phyloP scores from a whole-genome alignment of 345 rosid species.

The Boechera divaricarpa region DNA sequence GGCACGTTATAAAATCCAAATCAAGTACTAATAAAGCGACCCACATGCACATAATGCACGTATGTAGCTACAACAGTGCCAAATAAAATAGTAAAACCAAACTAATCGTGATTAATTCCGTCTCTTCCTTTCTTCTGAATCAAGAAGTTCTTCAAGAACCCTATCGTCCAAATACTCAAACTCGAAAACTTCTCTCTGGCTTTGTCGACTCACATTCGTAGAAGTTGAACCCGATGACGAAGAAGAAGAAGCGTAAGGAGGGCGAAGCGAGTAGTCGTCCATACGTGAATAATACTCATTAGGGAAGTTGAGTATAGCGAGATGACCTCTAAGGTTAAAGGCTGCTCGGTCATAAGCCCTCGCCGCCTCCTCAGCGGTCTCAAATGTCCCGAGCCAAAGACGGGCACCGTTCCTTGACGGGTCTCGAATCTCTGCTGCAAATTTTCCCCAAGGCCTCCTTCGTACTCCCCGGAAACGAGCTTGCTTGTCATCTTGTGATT shows the following conservation, averaged over 20 bases:
- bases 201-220: slow-evolving; percentile 35
- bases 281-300: slow-evolving; percentile 54
- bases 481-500: slow-evolving; percentile 42
- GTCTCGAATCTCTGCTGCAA: slow-evolving; percentile 90
- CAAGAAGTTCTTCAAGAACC: slow-evolving; percentile 87
- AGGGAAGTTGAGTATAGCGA: slow-evolving; percentile 82
- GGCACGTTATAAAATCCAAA: slow-evolving; percentile 30
- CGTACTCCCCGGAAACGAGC: slow-evolving; percentile 66
- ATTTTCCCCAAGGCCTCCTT: slow-evolving; percentile 85
- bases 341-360: slow-evolving; percentile 87
- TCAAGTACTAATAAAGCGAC: slow-evolving; percentile 19
- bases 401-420: slow-evolving; percentile 68
- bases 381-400: slow-evolving; percentile 88
- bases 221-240: slow-evolving; percentile 37
- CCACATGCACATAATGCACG: slow-evolving; percentile 43
- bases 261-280: slow-evolving; percentile 42
- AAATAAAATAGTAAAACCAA: slow-evolving; percentile 19
- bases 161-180: slow-evolving; percentile 77
- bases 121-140: slow-evolving; percentile 65
- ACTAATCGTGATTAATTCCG: slow-evolving; percentile 28
- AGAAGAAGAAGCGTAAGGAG: slow-evolving; percentile 27
- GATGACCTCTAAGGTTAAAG: slow-evolving; percentile 65
- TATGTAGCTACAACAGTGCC: slow-evolving; percentile 21
- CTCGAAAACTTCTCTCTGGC: slow-evolving; percentile 65
- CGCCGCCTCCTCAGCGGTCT: slow-evolving; percentile 78